A percentile compares a stretch with the other conserved stretches of the same genome.
These are phyloP conservation scores for Lojkania enalia DNA, from an alignment of 2,329 filamentous ascomycete species.

Conservation along the genomic window DNA sequence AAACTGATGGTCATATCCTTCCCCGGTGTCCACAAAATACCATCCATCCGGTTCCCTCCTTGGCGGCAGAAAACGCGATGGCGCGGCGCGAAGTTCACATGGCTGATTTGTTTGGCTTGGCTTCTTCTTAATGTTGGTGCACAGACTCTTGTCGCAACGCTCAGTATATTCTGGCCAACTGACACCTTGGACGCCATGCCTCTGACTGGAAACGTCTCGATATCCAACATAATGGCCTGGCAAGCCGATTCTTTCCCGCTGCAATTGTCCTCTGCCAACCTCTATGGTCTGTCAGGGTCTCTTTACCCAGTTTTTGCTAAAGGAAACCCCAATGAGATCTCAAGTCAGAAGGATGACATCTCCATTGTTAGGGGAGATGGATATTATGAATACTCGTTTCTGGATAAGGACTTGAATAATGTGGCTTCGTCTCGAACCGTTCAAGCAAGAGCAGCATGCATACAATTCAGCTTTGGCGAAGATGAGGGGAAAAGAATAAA, in stretches of 20 bases:
- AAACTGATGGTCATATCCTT: conserved; percentile 41
- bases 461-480: conserved; percentile 18
- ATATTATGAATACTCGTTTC: conserved; percentile 35
- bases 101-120: conserved; percentile 39
- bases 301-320: conserved; percentile 24
- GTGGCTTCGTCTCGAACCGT: conserved; percentile 29
- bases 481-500: background rate
- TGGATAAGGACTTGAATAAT: conserved; percentile 40
- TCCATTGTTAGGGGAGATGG: conserved; percentile 28
- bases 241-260: conserved; percentile 13
- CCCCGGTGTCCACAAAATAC: conserved; percentile 31
- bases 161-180: conserved; percentile 41
- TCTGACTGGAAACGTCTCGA: conserved; percentile 32
- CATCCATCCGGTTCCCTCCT: conserved; percentile 26
- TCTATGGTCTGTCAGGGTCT: conserved; percentile 33
- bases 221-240: conserved; percentile 34
- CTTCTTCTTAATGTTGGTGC: conserved; percentile 38
- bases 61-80: conserved; percentile 36
- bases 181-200: conserved; percentile 29
- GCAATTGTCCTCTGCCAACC: conserved; percentile 29
- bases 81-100: conserved; percentile 37
- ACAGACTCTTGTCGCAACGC: conserved; percentile 37
- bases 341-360: conserved; percentile 25
- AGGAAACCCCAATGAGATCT: conserved; percentile 22
- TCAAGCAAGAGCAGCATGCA: conserved; percentile 24